Base-by-base conservation (phyloP, 495 filamentous ascomycete genomes). In the Trichoderma erinaceum region DNA sequence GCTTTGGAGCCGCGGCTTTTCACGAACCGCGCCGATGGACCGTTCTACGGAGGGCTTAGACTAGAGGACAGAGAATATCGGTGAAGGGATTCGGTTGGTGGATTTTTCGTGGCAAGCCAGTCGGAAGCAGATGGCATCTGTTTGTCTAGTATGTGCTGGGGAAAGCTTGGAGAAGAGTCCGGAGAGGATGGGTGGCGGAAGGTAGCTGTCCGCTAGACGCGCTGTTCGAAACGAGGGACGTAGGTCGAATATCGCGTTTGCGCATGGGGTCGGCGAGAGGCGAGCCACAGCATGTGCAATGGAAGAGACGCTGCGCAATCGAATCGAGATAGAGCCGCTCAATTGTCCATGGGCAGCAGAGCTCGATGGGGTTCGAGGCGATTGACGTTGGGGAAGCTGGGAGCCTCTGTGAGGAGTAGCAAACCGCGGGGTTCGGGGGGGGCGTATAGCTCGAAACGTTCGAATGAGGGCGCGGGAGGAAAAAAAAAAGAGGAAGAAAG, bases 171-270 rank as follows among this genome's bases (percentile, higher is more conserved):
- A 27, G 35, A 11, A 32, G 35, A 32, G 29, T 16, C 35, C 18
- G 63, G 18, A 5, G 3, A 10, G 35, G 32, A 16, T 15, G 35
- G 16, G n/a, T 5, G 63, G 18, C 35, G 12, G 63, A 27, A 32
- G 63, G 13, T 8, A 21, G 21, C 18, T 65, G 7, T 65, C 63
- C 63, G n/a, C 63, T 65, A 41, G 63, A 65, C 63, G 63, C 63
- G 63, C 21, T 41, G 63, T 44, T 65, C 35, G 63, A 41, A 65
- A 44, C 41, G 63, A 65, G 63, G 35, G 63, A 65, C 63, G 41
- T 16, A n/a, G 23, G 63, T 25, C 63, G 63, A 29, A 27, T 25
- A 23, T 65, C 63, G 63, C 21, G 35, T 65, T 65, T 44, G 63
- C 32, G 63, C 63, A 65, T 65, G 63, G 29, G 63, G 12, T 21